Base-by-base conservation (phyloP, 108 stramenopile genomes). In the Fistulifera pelliculosa region DNA sequence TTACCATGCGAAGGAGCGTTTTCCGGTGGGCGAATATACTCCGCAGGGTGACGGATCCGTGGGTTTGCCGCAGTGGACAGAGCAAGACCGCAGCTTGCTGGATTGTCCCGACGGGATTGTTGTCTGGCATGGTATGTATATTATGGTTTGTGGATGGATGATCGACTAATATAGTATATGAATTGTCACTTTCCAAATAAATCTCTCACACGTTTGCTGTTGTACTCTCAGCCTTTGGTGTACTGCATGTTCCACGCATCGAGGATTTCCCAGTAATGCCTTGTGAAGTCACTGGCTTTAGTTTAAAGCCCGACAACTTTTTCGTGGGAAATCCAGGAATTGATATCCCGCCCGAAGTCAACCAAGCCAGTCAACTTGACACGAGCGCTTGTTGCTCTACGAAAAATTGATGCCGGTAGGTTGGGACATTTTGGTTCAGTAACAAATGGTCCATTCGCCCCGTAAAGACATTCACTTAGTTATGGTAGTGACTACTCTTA, bases 221-320 rank as follows among this genome's bases (percentile, higher is more conserved):
- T 8, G 31, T 35, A 3, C 6, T 35, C 8, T 8, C 31, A 35
- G 31, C 70, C 31, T 81, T 77, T 56, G 80, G 80, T 19, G 70
- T 81, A 0, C 49, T 61, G 3, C 80, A 81, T 49, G 68, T 81
- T 3, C 76, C 76, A 6, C 66, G 75, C 13, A 62, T 59, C 21
- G 80, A 81, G 58, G 75, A 77, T 42, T 81, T 81, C 42, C 76
- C 76, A 7, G 64, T 60, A 6, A 75, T 75, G 74, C 63, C 56
- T 24, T 65, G 58, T 41, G 74, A 75, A 51, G 56, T 35, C 4
- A 75, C 67, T 41, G 67, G 74, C 49, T 75, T 81, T 41, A 71
- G 66, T 22, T 52, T 81, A 18, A 77, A 77, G 59, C 80, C 80
- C 8, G 74, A 75, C 35, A 54, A 50, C 17, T 74, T 74, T 47